phyloP scores from a whole-genome alignment of 31 red algal species.

The Bonnemaisonia californica region DNA sequence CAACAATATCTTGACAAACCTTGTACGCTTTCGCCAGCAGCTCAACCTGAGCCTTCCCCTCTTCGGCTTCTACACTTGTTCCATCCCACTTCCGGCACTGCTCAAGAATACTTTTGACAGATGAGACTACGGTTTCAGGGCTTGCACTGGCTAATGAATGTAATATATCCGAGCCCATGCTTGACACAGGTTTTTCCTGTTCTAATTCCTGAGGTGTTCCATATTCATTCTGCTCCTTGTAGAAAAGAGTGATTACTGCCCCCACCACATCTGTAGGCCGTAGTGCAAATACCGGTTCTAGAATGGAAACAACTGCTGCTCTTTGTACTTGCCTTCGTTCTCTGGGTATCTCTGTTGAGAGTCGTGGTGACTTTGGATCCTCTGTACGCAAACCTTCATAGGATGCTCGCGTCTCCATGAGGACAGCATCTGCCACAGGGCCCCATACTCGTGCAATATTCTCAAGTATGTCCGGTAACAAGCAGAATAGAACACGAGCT shows the following conservation, averaged over 20 bases:
- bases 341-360: slow-evolving; percentile 64
- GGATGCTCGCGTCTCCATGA: not conserved
- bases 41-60: slow-evolving; percentile 35
- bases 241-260: slow-evolving; percentile 53
- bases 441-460: slow-evolving; percentile 61
- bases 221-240: slow-evolving; percentile 43
- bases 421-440: slow-evolving; percentile 39
- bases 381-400: slow-evolving; percentile 13
- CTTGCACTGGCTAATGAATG: slow-evolving; percentile 60
- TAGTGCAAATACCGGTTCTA: slow-evolving; percentile 73
- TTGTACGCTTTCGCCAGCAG: slow-evolving; percentile 10
- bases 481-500: slow-evolving; percentile 49
- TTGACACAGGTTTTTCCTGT: not conserved
- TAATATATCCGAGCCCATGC: slow-evolving; percentile 50
- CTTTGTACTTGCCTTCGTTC: slow-evolving; percentile 73
- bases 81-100: slow-evolving; percentile 56
- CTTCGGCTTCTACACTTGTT: slow-evolving; percentile 31
- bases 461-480: slow-evolving; percentile 42
- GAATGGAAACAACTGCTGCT: slow-evolving; percentile 49
- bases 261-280: slow-evolving; percentile 64
- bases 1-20: slow-evolving; percentile 32
- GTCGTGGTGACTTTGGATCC: slow-evolving; percentile 27
- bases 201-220: slow-evolving; percentile 5
- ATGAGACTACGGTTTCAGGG: slow-evolving; percentile 49
- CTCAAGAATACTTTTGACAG: slow-evolving; percentile 52